Base-by-base conservation (phyloP, 2,329 filamentous ascomycete genomes). In the Pseudogymnoascus pannorum region DNA sequence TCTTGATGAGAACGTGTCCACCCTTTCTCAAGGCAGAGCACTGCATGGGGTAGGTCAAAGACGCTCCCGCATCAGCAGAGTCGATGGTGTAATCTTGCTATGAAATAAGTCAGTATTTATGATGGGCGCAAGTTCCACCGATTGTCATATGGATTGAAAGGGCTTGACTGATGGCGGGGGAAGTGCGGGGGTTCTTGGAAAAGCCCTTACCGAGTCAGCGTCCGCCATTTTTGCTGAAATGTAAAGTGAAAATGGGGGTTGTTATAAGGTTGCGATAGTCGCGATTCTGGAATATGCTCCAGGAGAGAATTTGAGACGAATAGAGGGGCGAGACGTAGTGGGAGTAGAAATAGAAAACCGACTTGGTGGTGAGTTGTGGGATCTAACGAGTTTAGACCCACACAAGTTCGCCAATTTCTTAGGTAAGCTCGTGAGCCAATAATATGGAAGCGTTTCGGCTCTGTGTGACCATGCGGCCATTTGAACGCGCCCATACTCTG, bases 21-120 rank as follows among this genome's bases (percentile, higher is more conserved):
- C 95, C 96, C 92, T 99, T 97, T 78, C 94, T 89, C 85, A 99
- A 86, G 74, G 95, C 93, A 82, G 95, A 99, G 82, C 94, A 99
- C 86, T 99, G 94, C 91, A 96, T 95, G 73, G 94, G 94, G 83
- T 77, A 97, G 76, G 94, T 99, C 75, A 82, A 76, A 71, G 94
- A 97, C 73, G 94, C 93, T 80, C 94, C 95, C 78, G 95, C 92
- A 83, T 97, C 92, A 83, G 87, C 91, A 79, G 86, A 88, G 71
- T 96, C 92, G 86, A 97, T 97, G 78, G 82, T 86, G 76, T 87
- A 67, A 60, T 73, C 72, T 69, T 73, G 71, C 72, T 73, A 44
- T 60, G 14, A 29, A 44, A 44, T 29, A 18, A 48, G 61, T 62
- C 26, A 62, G 61, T 33, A 54, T 31, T 54, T 24, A 33, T 33